phyloP scores from a whole-genome alignment of 2,329 filamentous ascomycete genomes.

The Cryphonectria japonica region DNA sequence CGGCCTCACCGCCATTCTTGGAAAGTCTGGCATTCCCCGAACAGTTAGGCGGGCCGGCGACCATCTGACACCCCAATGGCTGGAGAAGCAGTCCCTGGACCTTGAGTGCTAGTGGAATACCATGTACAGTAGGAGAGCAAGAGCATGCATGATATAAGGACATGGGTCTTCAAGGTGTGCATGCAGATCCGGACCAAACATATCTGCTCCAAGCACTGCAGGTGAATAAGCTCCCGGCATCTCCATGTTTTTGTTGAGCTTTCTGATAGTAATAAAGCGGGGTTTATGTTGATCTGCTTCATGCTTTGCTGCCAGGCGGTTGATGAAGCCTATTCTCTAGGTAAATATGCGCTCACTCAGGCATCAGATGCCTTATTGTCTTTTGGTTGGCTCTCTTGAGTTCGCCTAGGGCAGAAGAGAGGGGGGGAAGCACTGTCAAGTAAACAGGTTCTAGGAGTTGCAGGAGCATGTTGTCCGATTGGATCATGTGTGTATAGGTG shows the following conservation, averaged over 20 bases:
- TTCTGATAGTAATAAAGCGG: background rate
- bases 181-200: background rate
- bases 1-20: conserved; percentile 5
- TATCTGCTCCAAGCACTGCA: background rate
- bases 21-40: background rate
- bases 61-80: background rate
- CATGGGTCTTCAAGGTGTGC: background rate
- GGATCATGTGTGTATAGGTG: conserved; percentile 1
- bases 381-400: conserved; percentile 4
- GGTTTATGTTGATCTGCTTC: background rate
- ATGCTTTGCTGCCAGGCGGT: background rate
- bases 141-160: background rate
- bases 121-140: background rate
- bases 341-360: background rate
- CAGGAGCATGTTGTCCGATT: conserved; percentile 21
- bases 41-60: background rate
- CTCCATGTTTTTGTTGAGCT: background rate
- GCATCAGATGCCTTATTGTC: background rate
- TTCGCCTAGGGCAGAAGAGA: background rate
- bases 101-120: background rate
- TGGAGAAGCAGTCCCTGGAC: background rate
- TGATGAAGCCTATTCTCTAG: background rate
- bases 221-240: background rate
- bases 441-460: background rate
- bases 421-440: background rate